Evolutionary conservation across 495 filamentous ascomycete species (phyloP).

Genomic region (Penicillium herquei): DNA sequence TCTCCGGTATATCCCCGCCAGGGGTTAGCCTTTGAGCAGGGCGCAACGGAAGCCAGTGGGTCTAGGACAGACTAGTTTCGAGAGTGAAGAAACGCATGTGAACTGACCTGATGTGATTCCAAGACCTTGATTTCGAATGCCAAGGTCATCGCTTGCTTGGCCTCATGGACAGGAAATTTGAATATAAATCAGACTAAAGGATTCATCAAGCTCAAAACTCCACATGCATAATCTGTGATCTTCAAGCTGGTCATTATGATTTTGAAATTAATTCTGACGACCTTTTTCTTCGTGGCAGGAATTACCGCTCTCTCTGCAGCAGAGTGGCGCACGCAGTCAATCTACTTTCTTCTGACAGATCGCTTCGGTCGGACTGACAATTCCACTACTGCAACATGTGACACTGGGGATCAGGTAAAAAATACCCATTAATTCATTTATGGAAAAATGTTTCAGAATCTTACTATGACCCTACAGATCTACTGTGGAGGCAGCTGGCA

Average conservation of each 20-base stretch:
- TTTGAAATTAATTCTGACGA: not conserved
- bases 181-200: not conserved
- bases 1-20: not conserved
- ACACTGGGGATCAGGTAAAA: constrained; percentile 30
- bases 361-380: constrained; percentile 68
- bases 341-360: constrained; percentile 76
- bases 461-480: constrained; percentile 11
- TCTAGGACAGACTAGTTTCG: not conserved
- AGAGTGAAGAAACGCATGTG: not conserved
- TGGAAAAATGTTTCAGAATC: too few relatives aligned
- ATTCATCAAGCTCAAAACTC: not conserved
- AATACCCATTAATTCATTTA: too few relatives aligned
- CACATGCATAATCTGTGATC: not conserved
- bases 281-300: not conserved
- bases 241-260: constrained; percentile 44
- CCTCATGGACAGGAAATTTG: too few relatives aligned
- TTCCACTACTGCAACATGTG: constrained; percentile 55
- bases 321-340: constrained; percentile 61
- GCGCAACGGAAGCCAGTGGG: not conserved
- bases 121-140: not conserved
- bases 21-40: not conserved
- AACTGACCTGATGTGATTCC: not conserved
- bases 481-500: constrained; percentile 78
- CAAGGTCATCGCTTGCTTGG: too few relatives aligned
- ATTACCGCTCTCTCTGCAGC: constrained; percentile 37